A percentile compares a stretch with the other conserved stretches of the same genome.
phyloP scores from a whole-genome alignment of 179 eudicot genomes.

The Beta macrorhiza region DNA sequence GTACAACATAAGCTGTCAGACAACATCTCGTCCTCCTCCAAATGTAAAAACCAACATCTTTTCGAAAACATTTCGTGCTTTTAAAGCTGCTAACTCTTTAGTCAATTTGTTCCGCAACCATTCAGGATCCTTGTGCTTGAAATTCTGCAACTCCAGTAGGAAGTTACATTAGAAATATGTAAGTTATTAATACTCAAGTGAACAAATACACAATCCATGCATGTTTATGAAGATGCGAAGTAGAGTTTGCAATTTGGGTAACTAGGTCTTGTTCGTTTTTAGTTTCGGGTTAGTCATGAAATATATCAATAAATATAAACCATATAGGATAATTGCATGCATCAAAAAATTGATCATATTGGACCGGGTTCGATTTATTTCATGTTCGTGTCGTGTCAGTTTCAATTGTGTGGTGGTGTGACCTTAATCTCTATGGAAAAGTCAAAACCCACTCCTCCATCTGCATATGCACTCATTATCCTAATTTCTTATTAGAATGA shows the following conservation, averaged over 20 bases:
- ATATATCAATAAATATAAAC: too few species aligned
- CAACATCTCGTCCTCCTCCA: not conserved
- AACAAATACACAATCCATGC: not conserved
- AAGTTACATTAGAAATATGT: not conserved
- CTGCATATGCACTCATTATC: too few species aligned
- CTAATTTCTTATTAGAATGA: too few species aligned
- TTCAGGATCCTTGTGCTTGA: conserved; percentile 30
- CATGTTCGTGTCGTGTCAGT: too few species aligned
- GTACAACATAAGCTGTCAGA: conserved; percentile 15
- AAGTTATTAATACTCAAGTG: not conserved
- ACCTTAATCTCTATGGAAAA: too few species aligned
- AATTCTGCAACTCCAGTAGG: conserved; percentile 21
- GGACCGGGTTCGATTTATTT: too few species aligned
- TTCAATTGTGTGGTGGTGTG: too few species aligned
- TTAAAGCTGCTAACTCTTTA: not conserved
- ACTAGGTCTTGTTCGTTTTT: too few species aligned
- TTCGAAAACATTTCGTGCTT: not conserved
- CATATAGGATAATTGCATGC: too few species aligned
- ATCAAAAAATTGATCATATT: too few species aligned
- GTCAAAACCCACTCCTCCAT: too few species aligned
- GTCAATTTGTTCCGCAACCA: not conserved
- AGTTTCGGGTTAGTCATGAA: too few species aligned
- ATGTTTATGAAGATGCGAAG: not conserved
- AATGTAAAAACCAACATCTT: conserved; percentile 6
- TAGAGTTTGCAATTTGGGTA: not conserved